These are phyloP conservation scores for Talaromyces atroroseus DNA, from an alignment of 2,329 filamentous ascomycete genomes.

Conservation along the genomic window DNA sequence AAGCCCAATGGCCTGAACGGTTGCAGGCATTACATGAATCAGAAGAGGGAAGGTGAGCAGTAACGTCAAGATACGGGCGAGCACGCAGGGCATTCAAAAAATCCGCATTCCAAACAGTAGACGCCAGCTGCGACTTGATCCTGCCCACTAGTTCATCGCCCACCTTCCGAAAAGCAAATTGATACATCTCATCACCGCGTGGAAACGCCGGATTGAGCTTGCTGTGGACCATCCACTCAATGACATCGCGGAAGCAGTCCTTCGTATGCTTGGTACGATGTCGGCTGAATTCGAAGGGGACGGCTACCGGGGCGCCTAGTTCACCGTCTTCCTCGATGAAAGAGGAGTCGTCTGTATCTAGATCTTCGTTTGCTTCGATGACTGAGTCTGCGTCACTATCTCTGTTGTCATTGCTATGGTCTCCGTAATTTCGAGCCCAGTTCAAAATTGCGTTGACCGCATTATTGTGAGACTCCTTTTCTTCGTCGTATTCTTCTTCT, in stretches of 20 bases:
- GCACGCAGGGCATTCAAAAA: conserved; percentile 63
- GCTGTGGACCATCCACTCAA: conserved; percentile 79
- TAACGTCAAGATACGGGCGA: conserved; percentile 56
- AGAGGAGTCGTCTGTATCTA: conserved; percentile 55
- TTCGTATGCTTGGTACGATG: conserved; percentile 62
- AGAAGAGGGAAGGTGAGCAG: conserved; percentile 39
- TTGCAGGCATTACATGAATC: conserved; percentile 66
- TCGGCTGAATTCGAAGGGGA: conserved; percentile 65
- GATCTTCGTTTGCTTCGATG: conserved; percentile 32
- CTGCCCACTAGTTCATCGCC: conserved; percentile 65
- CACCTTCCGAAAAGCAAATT: conserved; percentile 64
- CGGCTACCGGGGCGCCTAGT: conserved; percentile 52
- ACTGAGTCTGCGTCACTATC: conserved; percentile 29
- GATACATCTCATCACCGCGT: conserved; percentile 59
- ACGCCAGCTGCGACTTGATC: conserved; percentile 65
- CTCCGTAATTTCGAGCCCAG: conserved; percentile 49
- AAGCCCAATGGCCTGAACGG: conserved; percentile 62
- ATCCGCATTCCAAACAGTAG: conserved; percentile 61
- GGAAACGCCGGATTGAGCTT: conserved; percentile 68
- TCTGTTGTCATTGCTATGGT: conserved; percentile 15
- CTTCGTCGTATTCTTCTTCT: conserved; percentile 14
- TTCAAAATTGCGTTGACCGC: conserved; percentile 10
- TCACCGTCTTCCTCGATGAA: conserved; percentile 63
- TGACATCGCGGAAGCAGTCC: conserved; percentile 66
- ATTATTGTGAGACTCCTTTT: conserved; percentile 19